Evolutionary conservation across 768 basidiomycete species (phyloP).

Genomic region (Cyclocybe cylindracea): DNA sequence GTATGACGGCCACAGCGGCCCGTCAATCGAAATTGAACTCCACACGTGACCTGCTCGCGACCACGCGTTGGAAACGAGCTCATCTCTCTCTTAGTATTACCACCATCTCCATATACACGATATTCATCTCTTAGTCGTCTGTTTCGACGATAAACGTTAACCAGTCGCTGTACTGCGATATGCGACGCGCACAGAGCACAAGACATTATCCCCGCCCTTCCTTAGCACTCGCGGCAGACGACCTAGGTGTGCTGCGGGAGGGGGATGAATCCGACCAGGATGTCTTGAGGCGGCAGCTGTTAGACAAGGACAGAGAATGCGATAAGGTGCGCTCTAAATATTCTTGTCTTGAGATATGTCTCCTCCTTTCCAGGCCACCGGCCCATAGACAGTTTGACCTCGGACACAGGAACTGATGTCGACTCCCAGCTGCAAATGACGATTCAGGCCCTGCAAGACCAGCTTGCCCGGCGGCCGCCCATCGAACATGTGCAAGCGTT

Average conservation of each 20-base stretch:
- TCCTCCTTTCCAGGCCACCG: background rate
- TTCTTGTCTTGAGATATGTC: background rate
- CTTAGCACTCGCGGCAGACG: slow-evolving; percentile 50
- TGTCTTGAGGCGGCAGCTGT: slow-evolving; percentile 57
- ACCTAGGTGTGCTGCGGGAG: slow-evolving; percentile 62
- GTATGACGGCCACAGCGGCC: background rate
- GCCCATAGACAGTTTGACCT: background rate
- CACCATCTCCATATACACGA: background rate
- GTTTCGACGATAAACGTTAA: background rate
- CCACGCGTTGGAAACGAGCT: slow-evolving; percentile 21
- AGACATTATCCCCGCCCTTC: slow-evolving; percentile 57
- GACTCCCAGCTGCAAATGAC: slow-evolving; percentile 56
- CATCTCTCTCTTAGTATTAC: background rate
- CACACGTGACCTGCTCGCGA: slow-evolving; percentile 18
- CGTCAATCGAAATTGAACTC: background rate
- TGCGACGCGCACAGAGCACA: slow-evolving; percentile 68
- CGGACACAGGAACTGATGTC: background rate
- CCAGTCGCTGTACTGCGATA: slow-evolving; percentile 14
- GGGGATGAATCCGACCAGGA: slow-evolving; percentile 62
- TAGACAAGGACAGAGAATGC: slow-evolving; percentile 70
- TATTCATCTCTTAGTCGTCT: background rate
- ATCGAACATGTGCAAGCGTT: slow-evolving; percentile 64
- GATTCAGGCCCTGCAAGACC: slow-evolving; percentile 62
- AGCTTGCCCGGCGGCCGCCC: slow-evolving; percentile 68
- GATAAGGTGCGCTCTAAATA: slow-evolving; percentile 50